phyloP scores from a whole-genome alignment of 805 yeast species.

The Starmerella gropengiesseri region DNA sequence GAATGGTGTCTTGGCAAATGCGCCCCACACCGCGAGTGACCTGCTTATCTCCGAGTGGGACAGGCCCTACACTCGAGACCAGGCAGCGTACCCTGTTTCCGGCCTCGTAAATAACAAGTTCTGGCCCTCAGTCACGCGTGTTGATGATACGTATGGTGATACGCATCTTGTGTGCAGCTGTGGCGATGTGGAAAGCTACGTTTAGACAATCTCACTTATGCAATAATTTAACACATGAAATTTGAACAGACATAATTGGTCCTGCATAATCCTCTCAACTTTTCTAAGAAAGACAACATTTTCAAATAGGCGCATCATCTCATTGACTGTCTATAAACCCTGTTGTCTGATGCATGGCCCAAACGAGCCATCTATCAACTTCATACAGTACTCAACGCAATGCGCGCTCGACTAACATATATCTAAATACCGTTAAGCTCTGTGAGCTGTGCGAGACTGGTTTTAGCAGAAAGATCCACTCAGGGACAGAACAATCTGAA shows the following conservation, averaged over 20 bases:
- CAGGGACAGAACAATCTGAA: conserved; percentile 12
- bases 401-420: too few relatives aligned
- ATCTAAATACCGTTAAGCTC: not conserved
- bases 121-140: conserved; percentile 91
- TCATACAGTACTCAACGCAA: too few relatives aligned
- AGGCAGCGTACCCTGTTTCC: conserved; percentile 87
- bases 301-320: too few relatives aligned
- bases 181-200: conserved; percentile 27
- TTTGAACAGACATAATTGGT: too few relatives aligned
- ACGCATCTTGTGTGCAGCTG: conserved; percentile 87
- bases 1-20: conserved; percentile 58
- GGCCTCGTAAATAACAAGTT: conserved; percentile 63
- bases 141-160: conserved; percentile 93
- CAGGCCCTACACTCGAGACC: conserved; percentile 84
- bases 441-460: conserved; percentile 20
- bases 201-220: not conserved
- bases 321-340: too few relatives aligned
- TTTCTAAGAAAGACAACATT: too few relatives aligned
- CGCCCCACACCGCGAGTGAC: conserved; percentile 86
- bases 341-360: too few relatives aligned
- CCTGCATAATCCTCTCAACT: too few relatives aligned
- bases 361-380: too few relatives aligned
- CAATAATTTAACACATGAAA: too few relatives aligned
- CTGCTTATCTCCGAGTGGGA: conserved; percentile 62
- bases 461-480: conserved; percentile 19